Conservation (phyloP, 2,329 filamentous ascomycete genomes). For the Monilinia fructigena region DNA sequence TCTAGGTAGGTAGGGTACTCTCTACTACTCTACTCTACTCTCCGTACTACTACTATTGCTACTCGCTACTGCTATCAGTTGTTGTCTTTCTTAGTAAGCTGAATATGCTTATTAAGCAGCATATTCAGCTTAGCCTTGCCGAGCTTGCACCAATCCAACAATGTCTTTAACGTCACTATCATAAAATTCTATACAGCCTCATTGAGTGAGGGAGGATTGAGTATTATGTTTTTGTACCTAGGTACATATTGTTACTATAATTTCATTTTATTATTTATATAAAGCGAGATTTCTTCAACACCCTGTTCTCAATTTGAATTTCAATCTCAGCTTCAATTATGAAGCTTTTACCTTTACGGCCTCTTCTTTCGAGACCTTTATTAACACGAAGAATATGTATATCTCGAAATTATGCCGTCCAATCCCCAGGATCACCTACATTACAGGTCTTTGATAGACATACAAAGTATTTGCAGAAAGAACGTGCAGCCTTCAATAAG, state of each 20-base stretch:
- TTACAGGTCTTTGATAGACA: constrained; percentile 89
- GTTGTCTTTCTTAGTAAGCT: too few relatives aligned
- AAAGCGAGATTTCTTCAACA: neutral
- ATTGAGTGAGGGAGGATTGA: neutral
- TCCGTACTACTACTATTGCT: too few relatives aligned
- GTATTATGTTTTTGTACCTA: neutral
- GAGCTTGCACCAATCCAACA: neutral
- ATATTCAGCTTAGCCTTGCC: neutral
- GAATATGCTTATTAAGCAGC: neutral
- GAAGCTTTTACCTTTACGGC: constrained; percentile 33
- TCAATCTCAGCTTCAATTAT: constrained; percentile 25
- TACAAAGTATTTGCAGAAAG: constrained; percentile 88
- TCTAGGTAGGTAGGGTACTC: too few relatives aligned
- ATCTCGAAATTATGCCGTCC: constrained; percentile 69
- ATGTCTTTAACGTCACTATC: constrained; percentile 21
- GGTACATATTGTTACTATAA: neutral
- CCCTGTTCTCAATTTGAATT: neutral
- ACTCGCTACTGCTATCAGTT: too few relatives aligned
- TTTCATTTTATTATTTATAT: neutral
- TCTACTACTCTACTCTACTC: too few relatives aligned
- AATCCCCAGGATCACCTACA: constrained; percentile 71
- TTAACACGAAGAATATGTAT: constrained; percentile 28
- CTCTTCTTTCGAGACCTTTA: constrained; percentile 30
- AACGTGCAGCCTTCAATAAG: constrained; percentile 71
- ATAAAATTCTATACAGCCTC: constrained; percentile 8